phyloP scores from a whole-genome alignment of 2,329 filamentous ascomycete genomes.

The Ceratocystis papillata region DNA sequence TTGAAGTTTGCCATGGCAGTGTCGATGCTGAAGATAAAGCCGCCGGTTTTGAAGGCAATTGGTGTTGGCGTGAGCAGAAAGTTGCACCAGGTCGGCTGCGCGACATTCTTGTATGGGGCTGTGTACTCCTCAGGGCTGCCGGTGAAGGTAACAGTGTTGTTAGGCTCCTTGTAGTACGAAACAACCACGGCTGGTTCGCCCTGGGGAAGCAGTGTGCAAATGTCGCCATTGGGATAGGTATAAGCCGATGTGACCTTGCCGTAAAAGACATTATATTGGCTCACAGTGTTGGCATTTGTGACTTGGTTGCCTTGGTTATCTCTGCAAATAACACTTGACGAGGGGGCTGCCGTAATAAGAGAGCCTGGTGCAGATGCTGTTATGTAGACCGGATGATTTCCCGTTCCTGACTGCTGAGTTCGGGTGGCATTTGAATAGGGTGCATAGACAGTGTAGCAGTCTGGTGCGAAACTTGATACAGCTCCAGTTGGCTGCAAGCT shows the following conservation, averaged over 20 bases:
- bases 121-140: slow-evolving; percentile 40
- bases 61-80: slow-evolving; percentile 20
- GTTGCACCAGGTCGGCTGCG: slow-evolving; percentile 34
- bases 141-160: slow-evolving; percentile 38
- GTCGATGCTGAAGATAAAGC: slow-evolving; percentile 20
- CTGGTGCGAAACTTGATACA: slow-evolving; percentile 1
- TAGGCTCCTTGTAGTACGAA: slow-evolving; percentile 37
- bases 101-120: slow-evolving; percentile 36
- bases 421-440: slow-evolving; percentile 19
- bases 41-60: slow-evolving; percentile 21
- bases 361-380: slow-evolving; percentile 15
- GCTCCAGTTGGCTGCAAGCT: background rate
- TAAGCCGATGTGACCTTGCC: slow-evolving; percentile 12
- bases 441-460: slow-evolving; percentile 21
- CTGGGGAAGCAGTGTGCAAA: slow-evolving; percentile 31
- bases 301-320: background rate
- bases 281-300: slow-evolving; percentile 8
- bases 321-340: slow-evolving; percentile 19
- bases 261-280: slow-evolving; percentile 16
- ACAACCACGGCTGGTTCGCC: slow-evolving; percentile 33
- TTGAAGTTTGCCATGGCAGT: slow-evolving; percentile 17
- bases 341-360: slow-evolving; percentile 14
- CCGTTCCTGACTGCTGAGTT: slow-evolving; percentile 3
- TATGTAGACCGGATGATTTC: background rate
- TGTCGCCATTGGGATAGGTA: slow-evolving; percentile 20